A percentile compares a stretch with the other conserved stretches of the same genome.
phyloP scores from a whole-genome alignment of 176 grass and related monocot genomes.

The Tillandsia leiboldiana region DNA sequence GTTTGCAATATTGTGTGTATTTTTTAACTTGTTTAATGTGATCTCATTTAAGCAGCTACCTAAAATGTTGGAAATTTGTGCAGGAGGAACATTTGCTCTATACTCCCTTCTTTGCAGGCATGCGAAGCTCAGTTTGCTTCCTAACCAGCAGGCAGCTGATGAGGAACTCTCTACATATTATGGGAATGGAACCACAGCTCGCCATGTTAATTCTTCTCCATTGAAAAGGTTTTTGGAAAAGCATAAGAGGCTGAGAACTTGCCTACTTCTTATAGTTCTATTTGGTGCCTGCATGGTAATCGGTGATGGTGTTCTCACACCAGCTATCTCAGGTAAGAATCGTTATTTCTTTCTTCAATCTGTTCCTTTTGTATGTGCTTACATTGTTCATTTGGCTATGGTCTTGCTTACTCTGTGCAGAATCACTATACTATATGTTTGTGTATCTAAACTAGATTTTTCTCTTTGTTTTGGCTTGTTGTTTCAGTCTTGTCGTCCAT shows the following conservation, averaged over 20 bases:
- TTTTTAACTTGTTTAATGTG: background rate
- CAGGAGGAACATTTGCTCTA: conserved; percentile 91
- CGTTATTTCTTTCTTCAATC: background rate
- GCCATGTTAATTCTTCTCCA: conserved; percentile 41
- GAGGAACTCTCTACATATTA: conserved; percentile 93
- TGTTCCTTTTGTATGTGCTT: background rate
- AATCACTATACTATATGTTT: conserved; percentile 12
- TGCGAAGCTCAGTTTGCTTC: conserved; percentile 81
- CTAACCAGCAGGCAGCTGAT: conserved; percentile 95
- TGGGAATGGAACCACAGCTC: conserved; percentile 29
- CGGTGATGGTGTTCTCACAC: conserved; percentile 89
- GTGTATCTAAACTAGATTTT: conserved; percentile 13
- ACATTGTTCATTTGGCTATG: background rate
- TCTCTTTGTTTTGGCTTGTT: conserved; percentile 25
- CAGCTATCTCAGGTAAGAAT: conserved; percentile 80
- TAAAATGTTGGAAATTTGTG: conserved; percentile 22
- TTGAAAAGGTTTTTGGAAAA: conserved; percentile 86
- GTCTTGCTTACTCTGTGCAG: background rate
- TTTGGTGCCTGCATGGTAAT: conserved; percentile 95
- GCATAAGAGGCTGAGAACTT: conserved; percentile 55
- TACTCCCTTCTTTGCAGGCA: conserved; percentile 97
- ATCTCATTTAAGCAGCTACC: conserved; percentile 2
- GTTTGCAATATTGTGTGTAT: background rate
- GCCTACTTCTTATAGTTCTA: conserved; percentile 70
- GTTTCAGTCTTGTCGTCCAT: conserved; percentile 81